Conservation (phyloP, 75 land plant species). For the Picea glauca region DNA sequence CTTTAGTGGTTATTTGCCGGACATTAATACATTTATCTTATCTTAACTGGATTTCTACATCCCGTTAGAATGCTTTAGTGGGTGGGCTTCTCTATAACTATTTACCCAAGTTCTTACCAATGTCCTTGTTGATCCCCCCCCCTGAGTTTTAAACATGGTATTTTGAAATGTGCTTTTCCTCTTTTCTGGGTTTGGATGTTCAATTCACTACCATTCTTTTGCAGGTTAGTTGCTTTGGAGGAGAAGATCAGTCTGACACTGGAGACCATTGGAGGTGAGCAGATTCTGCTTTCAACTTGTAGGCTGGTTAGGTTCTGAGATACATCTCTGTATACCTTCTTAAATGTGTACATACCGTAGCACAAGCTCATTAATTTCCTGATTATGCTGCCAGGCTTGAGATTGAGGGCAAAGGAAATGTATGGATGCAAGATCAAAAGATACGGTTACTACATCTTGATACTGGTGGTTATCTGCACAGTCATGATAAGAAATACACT, state of each 20-base stretch:
- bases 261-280: slow-evolving; percentile 92
- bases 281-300: neutral
- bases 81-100: too few species aligned
- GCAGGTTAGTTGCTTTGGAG: slow-evolving; percentile 97
- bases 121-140: too few species aligned
- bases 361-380: neutral
- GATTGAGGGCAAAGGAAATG: slow-evolving; percentile 86
- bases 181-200: neutral
- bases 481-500: slow-evolving; percentile 91
- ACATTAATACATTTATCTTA: too few species aligned
- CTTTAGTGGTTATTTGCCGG: too few species aligned
- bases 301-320: neutral
- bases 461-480: slow-evolving; percentile 84
- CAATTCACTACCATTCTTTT: neutral
- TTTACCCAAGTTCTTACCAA: too few species aligned
- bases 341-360: neutral
- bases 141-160: neutral
- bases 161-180: neutral
- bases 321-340: neutral
- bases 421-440: slow-evolving; percentile 88
- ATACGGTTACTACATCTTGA: slow-evolving; percentile 85
- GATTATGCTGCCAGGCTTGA: slow-evolving; percentile 46
- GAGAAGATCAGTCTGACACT: slow-evolving; percentile 72
- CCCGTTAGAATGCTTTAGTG: neutral
- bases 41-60: neutral